These are phyloP conservation scores for Monosporascus sp. DNA, from an alignment of 2,329 filamentous ascomycete species.

Conservation along the genomic window DNA sequence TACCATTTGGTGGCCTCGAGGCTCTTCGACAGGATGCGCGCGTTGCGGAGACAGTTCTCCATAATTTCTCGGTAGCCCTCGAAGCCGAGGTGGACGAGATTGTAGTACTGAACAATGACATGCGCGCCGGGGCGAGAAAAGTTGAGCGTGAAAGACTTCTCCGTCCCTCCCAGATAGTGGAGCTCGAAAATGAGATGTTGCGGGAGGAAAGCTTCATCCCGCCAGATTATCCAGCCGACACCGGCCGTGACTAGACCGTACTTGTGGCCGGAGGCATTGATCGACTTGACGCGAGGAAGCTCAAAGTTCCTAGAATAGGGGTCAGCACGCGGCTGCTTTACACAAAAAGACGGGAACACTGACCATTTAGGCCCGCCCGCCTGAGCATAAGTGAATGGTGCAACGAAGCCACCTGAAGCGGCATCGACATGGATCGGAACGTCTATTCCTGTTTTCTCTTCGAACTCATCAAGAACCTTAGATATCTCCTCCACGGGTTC, in stretches of 20 bases:
- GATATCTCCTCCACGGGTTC: constrained; percentile 66
- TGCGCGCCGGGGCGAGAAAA: constrained; percentile 68
- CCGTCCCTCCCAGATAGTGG: constrained; percentile 65
- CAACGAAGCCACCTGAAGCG: constrained; percentile 57
- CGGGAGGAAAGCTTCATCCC: constrained; percentile 59
- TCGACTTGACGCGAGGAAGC: constrained; percentile 57
- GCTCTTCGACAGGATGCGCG: constrained; percentile 56
- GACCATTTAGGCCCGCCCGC: constrained; percentile 55
- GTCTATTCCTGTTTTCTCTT: constrained; percentile 55
- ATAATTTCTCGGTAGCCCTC: constrained; percentile 59
- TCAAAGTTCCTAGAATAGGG: constrained; percentile 46
- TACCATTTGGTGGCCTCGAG: constrained; percentile 65
- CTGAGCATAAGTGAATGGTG: constrained; percentile 53
- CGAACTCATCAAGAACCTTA: constrained; percentile 57
- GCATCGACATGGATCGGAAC: constrained; percentile 66
- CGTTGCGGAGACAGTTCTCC: constrained; percentile 63
- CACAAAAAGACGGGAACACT: constrained; percentile 4
- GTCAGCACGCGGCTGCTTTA: background rate
- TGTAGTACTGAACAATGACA: constrained; percentile 68
- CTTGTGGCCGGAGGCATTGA: constrained; percentile 60
- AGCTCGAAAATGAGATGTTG: constrained; percentile 66
- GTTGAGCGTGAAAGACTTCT: constrained; percentile 66
- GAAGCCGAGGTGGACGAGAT: constrained; percentile 65
- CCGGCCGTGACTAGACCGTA: constrained; percentile 57
- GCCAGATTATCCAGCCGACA: constrained; percentile 67